Conservation (phyloP, 140 eudicot genomes). For the Anethum foeniculum region DNA sequence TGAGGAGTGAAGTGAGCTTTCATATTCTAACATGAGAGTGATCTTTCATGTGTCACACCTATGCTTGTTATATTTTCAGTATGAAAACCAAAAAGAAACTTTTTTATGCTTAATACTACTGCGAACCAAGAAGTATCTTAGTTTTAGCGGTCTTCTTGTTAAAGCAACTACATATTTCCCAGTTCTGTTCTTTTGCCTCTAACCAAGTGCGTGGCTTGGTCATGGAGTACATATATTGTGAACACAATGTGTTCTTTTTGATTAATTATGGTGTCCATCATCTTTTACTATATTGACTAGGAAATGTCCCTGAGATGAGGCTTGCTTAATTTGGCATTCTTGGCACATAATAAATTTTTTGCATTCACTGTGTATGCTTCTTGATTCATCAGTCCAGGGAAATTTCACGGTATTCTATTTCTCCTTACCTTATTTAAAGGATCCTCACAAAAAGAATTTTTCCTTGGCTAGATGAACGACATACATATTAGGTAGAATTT, state of each 20-base stretch:
- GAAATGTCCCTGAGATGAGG: neutral
- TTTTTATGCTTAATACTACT: neutral
- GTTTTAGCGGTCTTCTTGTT: neutral
- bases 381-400: neutral
- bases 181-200: neutral
- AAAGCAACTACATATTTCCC: neutral
- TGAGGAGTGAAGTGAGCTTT: conserved; percentile 47
- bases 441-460: neutral
- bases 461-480: neutral
- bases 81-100: neutral
- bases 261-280: neutral
- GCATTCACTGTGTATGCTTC: neutral
- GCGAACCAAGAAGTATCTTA: too few species aligned
- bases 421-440: neutral
- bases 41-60: conserved; percentile 2
- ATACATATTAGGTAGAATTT: neutral
- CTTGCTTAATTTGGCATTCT: neutral
- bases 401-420: neutral
- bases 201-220: neutral
- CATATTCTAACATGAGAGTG: conserved; percentile 2
- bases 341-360: neutral
- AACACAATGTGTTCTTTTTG: neutral
- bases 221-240: neutral
- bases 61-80: neutral
- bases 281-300: neutral